Evolutionary conservation across 192 early-diverging fungal species (phyloP), one percentile per base, ranked within the genome.

Genomic region (Entomortierella chlamydospora): DNA sequence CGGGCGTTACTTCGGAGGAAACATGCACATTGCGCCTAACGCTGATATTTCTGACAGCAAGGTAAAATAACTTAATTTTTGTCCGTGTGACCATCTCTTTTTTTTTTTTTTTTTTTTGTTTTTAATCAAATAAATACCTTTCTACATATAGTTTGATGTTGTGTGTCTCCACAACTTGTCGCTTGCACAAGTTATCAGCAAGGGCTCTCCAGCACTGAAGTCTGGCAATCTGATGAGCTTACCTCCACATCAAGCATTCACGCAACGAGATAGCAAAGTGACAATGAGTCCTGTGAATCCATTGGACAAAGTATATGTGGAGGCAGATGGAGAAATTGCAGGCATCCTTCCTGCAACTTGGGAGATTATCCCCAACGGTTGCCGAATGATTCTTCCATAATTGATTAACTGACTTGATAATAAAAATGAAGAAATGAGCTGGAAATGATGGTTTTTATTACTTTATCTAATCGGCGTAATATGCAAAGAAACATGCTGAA

Each of bases 1-100:
- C 34, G 74, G 61, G 2, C 29, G 52, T 9, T 78, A 64, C 17
- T 26, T 78, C 1, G 74, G 74, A 29, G 74, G 74, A 4, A 78
- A 78, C 55, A 78, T 78, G 74, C 74, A 57, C 29, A 62, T 77
- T 51, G 73, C 73, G 1, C 74, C 74, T 45, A 78, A 70, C 0
- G 74, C 74, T 0, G 49, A 70, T 5, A 78, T 70, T 4, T 26
- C 53, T 12, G 74, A 78, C 39, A 45, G 66, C 7, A 56, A 78
- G 74, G 74, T 70, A 64, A 47, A 18, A 18, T 2, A 28, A 54
- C 18, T 4, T 51, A 17, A 11, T 11, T 51, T 47, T 5, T 17
- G 23, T 17, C 11, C n/a, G 15, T n/a, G 15, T 8, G 25, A 28
- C 22, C 52, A 54, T 54, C 26, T 26, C 26, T 54, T 15, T 47